These are phyloP conservation scores for Cucurbita ficifolia DNA, from an alignment of 306 rosid genomes.

Conservation along the genomic window DNA sequence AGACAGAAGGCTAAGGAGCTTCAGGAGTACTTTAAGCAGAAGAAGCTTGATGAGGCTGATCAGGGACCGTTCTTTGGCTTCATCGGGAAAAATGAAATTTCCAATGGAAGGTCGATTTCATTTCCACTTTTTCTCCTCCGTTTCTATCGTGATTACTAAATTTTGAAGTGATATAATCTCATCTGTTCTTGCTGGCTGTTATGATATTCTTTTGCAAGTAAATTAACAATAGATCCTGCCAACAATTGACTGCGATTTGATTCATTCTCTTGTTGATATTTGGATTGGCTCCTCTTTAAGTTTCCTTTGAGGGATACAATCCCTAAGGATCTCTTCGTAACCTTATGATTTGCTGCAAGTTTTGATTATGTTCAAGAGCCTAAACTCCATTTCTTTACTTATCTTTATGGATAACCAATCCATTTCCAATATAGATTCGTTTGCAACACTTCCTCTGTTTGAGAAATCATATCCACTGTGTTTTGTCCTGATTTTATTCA, in stretches of 20 bases:
- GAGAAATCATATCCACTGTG: not conserved
- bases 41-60: conserved; percentile 68
- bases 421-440: not conserved
- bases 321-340: too few relatives aligned
- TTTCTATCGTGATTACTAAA: not conserved
- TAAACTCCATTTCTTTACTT: not conserved
- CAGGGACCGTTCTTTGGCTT: conserved; percentile 83
- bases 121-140: not conserved
- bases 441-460: not conserved
- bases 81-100: conserved; percentile 72
- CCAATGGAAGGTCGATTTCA: conserved; percentile 66
- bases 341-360: not conserved
- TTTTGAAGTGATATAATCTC: not conserved
- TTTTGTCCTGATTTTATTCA: not conserved
- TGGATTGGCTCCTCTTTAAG: not conserved
- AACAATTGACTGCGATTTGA: not conserved
- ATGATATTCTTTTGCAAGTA: not conserved
- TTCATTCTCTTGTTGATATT: not conserved
- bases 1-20: conserved; percentile 94
- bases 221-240: not conserved
- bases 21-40: conserved; percentile 78
- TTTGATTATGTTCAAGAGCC: not conserved
- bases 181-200: not conserved
- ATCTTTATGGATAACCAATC: not conserved
- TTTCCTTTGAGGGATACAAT: not conserved